Evolutionary conservation across 257 asterid genomes (phyloP).

Genomic region (Lantana camara): DNA sequence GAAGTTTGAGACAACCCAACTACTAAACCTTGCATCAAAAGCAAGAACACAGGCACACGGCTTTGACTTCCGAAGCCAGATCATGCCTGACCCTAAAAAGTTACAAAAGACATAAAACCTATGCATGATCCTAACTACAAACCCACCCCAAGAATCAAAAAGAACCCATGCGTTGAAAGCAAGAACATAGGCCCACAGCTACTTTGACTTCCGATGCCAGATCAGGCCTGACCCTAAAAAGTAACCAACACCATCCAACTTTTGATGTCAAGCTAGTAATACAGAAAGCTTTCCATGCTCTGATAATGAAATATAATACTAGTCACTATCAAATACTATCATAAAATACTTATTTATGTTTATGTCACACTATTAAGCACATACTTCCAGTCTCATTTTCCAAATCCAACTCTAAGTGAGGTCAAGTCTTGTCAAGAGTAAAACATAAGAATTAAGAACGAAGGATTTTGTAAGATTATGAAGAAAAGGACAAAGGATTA

Average conservation of each 20-base stretch:
- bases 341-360: not conserved
- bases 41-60: slow-evolving; percentile 4
- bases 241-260: not conserved
- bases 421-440: slow-evolving; percentile 8
- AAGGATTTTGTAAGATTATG: not conserved
- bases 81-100: not conserved
- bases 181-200: slow-evolving; percentile 5
- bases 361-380: not conserved
- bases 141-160: not conserved
- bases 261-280: not conserved
- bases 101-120: not conserved
- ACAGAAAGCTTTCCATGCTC: slow-evolving; percentile 1
- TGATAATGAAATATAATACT: slow-evolving; percentile 4
- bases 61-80: not conserved
- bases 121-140: not conserved
- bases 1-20: not conserved
- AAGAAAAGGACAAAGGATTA: not conserved
- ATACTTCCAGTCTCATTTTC: slow-evolving; percentile 1
- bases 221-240: not conserved
- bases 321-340: not conserved
- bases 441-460: not conserved
- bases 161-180: not conserved
- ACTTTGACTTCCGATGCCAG: not conserved
- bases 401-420: slow-evolving; percentile 9
- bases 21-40: not conserved